These are phyloP conservation scores for Coelastrella sp. DNA, from an alignment of 139 green algal genomes.

Conservation along the genomic window DNA sequence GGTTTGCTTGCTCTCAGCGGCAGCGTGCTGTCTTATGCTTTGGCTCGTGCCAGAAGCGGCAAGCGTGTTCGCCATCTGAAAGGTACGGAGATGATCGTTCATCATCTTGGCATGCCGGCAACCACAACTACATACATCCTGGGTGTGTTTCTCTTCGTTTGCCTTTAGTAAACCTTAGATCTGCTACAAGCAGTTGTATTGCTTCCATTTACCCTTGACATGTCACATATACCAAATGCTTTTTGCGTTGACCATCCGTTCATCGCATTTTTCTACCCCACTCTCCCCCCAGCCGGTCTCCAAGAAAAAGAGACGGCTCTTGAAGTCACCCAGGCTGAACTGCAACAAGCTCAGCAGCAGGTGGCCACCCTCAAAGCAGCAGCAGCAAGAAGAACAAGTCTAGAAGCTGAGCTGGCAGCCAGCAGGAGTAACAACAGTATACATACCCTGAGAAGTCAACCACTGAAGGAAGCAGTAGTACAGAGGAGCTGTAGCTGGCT, in stretches of 20 bases:
- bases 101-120: not conserved
- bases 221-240: too few relatives aligned
- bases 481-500: not conserved
- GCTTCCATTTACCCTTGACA: not conserved
- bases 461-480: not conserved
- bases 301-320: constrained; percentile 17
- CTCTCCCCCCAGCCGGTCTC: not conserved
- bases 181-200: too few relatives aligned
- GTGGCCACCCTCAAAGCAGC: not conserved
- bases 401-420: constrained; percentile 23
- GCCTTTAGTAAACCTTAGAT: too few relatives aligned
- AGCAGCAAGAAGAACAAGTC: not conserved
- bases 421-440: constrained; percentile 2
- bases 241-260: not conserved
- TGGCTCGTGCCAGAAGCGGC: not conserved
- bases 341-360: constrained; percentile 11
- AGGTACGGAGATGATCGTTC: not conserved
- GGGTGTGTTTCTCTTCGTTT: not conserved
- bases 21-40: constrained; percentile 39
- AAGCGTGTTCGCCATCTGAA: not conserved
- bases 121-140: not conserved
- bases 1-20: constrained; percentile 29
- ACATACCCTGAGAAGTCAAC: not conserved
- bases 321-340: not conserved
- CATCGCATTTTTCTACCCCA: not conserved